Evolutionary conservation across 306 rosid species (phyloP).

Genomic region (Acacia melanoxylon): DNA sequence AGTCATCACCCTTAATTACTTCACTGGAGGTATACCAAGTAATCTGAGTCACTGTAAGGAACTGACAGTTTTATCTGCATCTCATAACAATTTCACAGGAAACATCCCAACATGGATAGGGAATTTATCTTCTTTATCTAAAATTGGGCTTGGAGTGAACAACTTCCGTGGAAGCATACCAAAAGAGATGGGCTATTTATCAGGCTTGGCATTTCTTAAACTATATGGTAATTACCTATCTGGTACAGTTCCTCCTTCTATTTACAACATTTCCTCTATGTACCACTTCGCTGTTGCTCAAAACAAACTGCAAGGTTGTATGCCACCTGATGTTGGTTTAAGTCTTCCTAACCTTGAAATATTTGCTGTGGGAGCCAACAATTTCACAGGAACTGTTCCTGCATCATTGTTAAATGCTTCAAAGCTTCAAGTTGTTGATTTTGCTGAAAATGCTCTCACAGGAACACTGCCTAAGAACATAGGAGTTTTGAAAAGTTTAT

Average conservation of each 20-base stretch:
- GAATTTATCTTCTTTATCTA: conserved; percentile 42
- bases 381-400: conserved; percentile 44
- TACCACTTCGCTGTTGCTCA: conserved; percentile 27
- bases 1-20: background rate
- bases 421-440: conserved; percentile 38
- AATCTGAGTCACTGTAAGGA: conserved; percentile 42
- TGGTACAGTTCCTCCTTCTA: conserved; percentile 39
- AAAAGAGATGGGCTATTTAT: conserved; percentile 36
- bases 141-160: conserved; percentile 12
- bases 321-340: conserved; percentile 49
- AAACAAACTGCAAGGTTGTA: conserved; percentile 44
- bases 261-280: conserved; percentile 47
- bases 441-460: conserved; percentile 36
- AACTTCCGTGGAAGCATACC: conserved; percentile 48
- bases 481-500: conserved; percentile 39
- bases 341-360: conserved; percentile 47
- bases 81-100: conserved; percentile 39
- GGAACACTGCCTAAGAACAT: conserved; percentile 43
- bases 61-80: background rate
- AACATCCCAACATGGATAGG: conserved; percentile 57
- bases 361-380: conserved; percentile 45
- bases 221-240: conserved; percentile 33
- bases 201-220: conserved; percentile 15
- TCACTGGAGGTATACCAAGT: conserved; percentile 42
- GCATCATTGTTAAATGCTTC: conserved; percentile 49